phyloP scores from a whole-genome alignment of 805 yeast genomes.

The Diddensiella transvaalensis region DNA sequence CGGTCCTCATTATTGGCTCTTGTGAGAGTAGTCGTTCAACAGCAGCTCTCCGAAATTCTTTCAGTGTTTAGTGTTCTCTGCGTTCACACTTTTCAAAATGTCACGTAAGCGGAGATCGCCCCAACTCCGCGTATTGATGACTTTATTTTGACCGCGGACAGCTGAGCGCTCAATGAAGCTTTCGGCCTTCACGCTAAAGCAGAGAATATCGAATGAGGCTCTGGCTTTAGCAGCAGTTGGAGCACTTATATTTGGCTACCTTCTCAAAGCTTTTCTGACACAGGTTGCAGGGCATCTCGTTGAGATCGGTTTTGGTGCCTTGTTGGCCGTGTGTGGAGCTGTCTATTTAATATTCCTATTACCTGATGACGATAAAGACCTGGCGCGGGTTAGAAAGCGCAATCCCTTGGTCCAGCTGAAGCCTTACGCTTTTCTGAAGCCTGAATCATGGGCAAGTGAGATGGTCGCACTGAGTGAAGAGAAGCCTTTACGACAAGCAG shows the following conservation, averaged over 20 bases:
- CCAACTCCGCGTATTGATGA: too few relatives aligned
- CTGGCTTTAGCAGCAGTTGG: constrained; percentile 11
- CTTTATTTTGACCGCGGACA: too few relatives aligned
- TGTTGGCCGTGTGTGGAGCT: constrained; percentile 9
- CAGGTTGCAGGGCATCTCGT: constrained; percentile 15
- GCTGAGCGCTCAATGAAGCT: background rate
- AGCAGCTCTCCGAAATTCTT: too few relatives aligned
- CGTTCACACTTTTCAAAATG: too few relatives aligned
- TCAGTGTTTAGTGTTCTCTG: too few relatives aligned
- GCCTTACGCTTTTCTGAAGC: constrained; percentile 11
- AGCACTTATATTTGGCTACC: constrained; percentile 9
- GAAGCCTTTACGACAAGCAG: constrained; percentile 13
- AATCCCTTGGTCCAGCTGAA: constrained; percentile 1
- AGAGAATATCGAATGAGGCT: constrained; percentile 10
- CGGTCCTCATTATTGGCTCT: too few relatives aligned
- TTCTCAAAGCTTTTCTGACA: constrained; percentile 10
- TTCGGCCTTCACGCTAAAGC: background rate
- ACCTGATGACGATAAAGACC: constrained; percentile 7
- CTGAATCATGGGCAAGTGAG: constrained; percentile 14
- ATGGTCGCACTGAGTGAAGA: constrained; percentile 11
- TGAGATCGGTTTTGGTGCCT: constrained; percentile 16
- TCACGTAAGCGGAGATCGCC: too few relatives aligned
- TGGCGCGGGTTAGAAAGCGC: constrained; percentile 1
- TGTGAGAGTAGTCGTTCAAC: too few relatives aligned
- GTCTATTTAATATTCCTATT: constrained; percentile 8